Conservation (phyloP, 1,284 basidiomycete genomes). For the Peniophora sp. region DNA sequence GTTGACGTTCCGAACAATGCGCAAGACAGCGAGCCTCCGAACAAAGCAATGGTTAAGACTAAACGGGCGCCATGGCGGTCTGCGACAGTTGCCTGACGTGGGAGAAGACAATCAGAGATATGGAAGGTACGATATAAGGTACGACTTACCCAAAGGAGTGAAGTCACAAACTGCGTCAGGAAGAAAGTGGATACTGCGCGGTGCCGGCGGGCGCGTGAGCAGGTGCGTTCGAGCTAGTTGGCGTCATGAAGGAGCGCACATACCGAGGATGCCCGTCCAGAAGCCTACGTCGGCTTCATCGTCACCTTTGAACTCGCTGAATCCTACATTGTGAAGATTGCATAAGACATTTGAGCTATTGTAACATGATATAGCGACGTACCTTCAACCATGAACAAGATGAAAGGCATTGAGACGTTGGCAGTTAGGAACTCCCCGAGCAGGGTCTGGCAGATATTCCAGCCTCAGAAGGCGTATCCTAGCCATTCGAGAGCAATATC, state of each 20-base stretch:
- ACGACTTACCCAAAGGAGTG: constrained; percentile 70
- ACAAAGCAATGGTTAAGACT: constrained; percentile 79
- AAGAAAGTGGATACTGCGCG: constrained; percentile 69
- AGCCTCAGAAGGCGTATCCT: background rate
- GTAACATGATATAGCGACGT: constrained; percentile 13
- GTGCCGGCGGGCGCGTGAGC: constrained; percentile 2
- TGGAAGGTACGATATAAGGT: constrained; percentile 7
- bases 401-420: constrained; percentile 84
- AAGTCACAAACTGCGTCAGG: constrained; percentile 87
- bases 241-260: constrained; percentile 13
- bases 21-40: constrained; percentile 78
- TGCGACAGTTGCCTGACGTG: constrained; percentile 77
- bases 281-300: constrained; percentile 77
- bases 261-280: constrained; percentile 79
- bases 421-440: constrained; percentile 89
- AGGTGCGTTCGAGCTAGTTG: constrained; percentile 5
- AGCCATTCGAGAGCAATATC: background rate
- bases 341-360: background rate
- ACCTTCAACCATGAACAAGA: constrained; percentile 92
- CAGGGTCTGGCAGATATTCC: constrained; percentile 56
- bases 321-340: constrained; percentile 34
- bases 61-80: constrained; percentile 84
- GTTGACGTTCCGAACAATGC: constrained; percentile 83
- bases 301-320: constrained; percentile 57
- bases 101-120: constrained; percentile 10